Evolutionary conservation across 495 filamentous ascomycete species (phyloP).

Genomic region (Sphaerosporella brunnea): DNA sequence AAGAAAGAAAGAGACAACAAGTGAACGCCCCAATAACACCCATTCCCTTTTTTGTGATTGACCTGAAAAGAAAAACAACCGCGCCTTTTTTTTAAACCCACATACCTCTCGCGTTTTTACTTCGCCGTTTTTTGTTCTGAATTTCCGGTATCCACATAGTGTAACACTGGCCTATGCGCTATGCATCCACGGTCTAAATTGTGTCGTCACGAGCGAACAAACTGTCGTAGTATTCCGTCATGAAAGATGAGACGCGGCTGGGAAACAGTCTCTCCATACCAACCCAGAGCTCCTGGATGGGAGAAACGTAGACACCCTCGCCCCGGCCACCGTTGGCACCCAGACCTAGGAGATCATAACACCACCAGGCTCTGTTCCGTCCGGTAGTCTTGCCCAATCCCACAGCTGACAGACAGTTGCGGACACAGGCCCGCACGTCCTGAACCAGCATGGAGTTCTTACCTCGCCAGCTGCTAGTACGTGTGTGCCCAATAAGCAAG

Average conservation of each 20-base stretch:
- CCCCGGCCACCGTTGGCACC: neutral
- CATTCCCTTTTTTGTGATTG: too few relatives aligned
- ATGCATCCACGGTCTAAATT: too few relatives aligned
- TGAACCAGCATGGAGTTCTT: neutral
- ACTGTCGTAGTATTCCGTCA: neutral
- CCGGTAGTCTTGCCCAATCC: neutral
- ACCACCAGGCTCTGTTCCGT: neutral
- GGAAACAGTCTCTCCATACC: neutral
- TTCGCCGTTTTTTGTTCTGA: too few relatives aligned
- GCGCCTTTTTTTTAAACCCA: too few relatives aligned
- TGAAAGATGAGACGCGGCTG: neutral
- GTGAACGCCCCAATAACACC: too few relatives aligned
- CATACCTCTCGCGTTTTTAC: too few relatives aligned
- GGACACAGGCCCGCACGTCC: neutral
- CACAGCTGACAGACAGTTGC: neutral
- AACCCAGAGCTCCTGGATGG: neutral
- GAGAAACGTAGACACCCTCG: neutral
- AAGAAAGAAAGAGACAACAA: too few relatives aligned
- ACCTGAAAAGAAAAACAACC: too few relatives aligned
- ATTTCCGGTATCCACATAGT: too few relatives aligned
- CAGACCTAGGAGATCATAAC: neutral
- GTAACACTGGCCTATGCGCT: too few relatives aligned
- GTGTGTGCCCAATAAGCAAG: neutral
- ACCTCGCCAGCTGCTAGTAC: neutral
- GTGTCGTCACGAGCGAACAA: neutral